Percentiles rank a stretch among this genome's conserved stretches.
Evolutionary conservation across 176 grass and related monocot species (phyloP).

Genomic region (Eremochloa ophiuroides): DNA sequence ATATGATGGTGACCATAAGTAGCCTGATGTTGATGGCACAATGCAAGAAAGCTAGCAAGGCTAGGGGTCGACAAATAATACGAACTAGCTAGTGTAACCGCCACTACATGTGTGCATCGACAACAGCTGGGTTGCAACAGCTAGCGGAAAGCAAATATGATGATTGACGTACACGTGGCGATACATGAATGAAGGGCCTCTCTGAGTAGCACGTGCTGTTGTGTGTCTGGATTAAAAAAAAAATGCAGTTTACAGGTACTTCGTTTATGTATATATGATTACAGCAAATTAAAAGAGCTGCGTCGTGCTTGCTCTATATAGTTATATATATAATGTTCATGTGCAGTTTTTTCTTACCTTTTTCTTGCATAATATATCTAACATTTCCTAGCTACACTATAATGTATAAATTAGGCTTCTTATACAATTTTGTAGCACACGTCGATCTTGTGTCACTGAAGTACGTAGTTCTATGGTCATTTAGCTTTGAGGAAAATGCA

Average conservation of each 20-base stretch:
- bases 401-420: neutral
- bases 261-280: too few relatives aligned
- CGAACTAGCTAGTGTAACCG: neutral
- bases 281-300: too few relatives aligned
- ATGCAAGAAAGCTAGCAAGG: neutral
- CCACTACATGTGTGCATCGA: neutral
- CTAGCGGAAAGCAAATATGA: neutral
- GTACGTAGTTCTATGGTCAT: neutral
- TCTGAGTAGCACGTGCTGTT: neutral
- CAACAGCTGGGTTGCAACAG: conserved; percentile 8
- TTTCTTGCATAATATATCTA: neutral
- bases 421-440: neutral
- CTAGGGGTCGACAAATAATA: neutral
- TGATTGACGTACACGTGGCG: neutral
- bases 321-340: too few relatives aligned
- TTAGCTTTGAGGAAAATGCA: too few relatives aligned
- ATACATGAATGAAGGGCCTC: neutral
- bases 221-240: neutral
- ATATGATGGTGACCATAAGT: too few relatives aligned
- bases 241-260: too few relatives aligned
- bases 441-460: neutral
- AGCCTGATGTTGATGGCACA: too few relatives aligned
- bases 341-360: neutral
- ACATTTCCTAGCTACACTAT: neutral
- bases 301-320: too few relatives aligned